Base-by-base conservation (phyloP, 164 flowering plant species). In the Berberis thunbergii region DNA sequence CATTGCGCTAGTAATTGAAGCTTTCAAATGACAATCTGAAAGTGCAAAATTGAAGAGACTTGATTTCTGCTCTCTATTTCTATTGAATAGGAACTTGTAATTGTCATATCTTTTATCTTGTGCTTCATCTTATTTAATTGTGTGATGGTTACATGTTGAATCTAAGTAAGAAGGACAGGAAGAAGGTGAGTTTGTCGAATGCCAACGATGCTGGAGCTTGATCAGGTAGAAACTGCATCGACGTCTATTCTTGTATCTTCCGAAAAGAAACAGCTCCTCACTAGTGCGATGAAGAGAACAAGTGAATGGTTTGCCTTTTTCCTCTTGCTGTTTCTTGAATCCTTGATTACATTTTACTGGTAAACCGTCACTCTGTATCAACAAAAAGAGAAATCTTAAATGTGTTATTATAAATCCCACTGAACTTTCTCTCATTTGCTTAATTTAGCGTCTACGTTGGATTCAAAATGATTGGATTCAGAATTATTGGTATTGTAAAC, bases 251-350 rank as follows among this genome's bases (percentile, higher is more conserved):
- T 59, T 69, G 78, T 86, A 83, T 61, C 79, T 43, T 50, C 77
- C 54, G 83, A 73, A 65, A 90, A 82, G 81, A 79, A 86, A 67
- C 84, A 83, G 62, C 79, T 81, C 49, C 72, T 81, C 66, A 77
- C 94, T 43, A 63, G 81, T 68, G 93, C 86, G 69, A 84, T 86
- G 92, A 81, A 86, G 77, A 81, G 95, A 82, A 91, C 96, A 41
- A 86, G 85, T 72, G 92, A 89, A 74, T 91, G 98, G 97, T 91
- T 55, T 68, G 69, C 39, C 45, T 60, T 49, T 41, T 40, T 49
- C 45, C 50, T 57, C 63, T 43, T 63, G 26, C 57, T 26, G 11
- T 70, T 60, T 40, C 41, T 62, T n/a, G n/a, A n/a, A n/a, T n/a
- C n/a, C n/a, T n/a, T 13, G 4, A 46, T 0, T 79, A 10, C 48